Evolutionary conservation across 1,284 basidiomycete species (phyloP).

Genomic region (Cryptococcus sp.): DNA sequence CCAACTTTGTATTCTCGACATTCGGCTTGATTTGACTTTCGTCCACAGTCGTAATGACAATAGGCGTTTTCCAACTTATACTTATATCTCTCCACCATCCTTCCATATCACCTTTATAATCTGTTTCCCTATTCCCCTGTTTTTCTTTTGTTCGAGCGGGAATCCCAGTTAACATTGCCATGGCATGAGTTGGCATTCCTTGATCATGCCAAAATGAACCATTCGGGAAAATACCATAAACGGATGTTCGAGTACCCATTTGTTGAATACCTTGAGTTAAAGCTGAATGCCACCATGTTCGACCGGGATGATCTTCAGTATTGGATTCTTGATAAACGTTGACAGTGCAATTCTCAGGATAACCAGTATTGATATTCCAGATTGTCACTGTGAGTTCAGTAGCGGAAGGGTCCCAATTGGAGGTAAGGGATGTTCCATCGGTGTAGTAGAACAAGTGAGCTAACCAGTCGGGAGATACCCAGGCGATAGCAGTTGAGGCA

Average conservation of each 20-base stretch:
- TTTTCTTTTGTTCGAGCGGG: neutral
- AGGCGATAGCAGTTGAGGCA: constrained; percentile 18
- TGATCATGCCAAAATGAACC: constrained; percentile 10
- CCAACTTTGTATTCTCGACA: neutral
- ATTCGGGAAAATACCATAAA: constrained; percentile 16
- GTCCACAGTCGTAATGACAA: constrained; percentile 20
- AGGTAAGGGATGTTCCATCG: constrained; percentile 13
- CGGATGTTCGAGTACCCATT: constrained; percentile 9
- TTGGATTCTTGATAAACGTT: constrained; percentile 10
- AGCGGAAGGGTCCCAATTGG: constrained; percentile 1
- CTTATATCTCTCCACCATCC: constrained; percentile 13
- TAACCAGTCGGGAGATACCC: constrained; percentile 21
- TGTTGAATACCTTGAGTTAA: constrained; percentile 17
- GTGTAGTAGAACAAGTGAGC: constrained; percentile 15
- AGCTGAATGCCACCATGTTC: constrained; percentile 29
- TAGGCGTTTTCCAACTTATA: constrained; percentile 13
- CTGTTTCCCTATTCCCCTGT: neutral
- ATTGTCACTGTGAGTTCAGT: constrained; percentile 12
- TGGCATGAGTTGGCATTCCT: constrained; percentile 11
- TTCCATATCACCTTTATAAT: constrained; percentile 5
- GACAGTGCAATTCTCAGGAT: constrained; percentile 8
- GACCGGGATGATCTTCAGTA: constrained; percentile 27
- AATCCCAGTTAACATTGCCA: constrained; percentile 23
- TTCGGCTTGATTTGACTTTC: constrained; percentile 8
- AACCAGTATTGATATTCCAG: constrained; percentile 16